Conservation (phyloP, 495 filamentous ascomycete genomes). For the Viridothelium virens region DNA sequence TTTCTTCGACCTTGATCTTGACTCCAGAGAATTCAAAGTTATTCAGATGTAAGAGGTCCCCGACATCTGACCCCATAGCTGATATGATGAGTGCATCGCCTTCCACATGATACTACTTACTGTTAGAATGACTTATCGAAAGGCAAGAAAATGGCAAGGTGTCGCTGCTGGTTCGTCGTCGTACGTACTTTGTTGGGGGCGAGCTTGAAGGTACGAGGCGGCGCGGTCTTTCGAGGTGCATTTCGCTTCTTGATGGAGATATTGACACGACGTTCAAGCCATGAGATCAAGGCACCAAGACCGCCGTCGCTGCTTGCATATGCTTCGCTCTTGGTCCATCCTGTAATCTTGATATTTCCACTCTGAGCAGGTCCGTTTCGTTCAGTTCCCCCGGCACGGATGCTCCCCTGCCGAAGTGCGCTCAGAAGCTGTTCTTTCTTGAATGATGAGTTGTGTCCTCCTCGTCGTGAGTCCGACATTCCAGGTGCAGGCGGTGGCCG, state of each 20-base stretch:
- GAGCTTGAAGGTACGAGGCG: conserved; percentile 10
- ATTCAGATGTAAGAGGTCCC: conserved; percentile 19
- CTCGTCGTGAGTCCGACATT: not conserved
- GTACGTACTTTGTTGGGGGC: conserved; percentile 60
- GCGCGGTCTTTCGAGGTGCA: conserved; percentile 11
- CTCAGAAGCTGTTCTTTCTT: conserved; percentile 28
- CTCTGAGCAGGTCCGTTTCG: conserved; percentile 11
- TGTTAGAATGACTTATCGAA: conserved; percentile 42
- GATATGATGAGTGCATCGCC: conserved; percentile 30
- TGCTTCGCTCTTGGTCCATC: conserved; percentile 71
- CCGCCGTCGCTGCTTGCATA: conserved; percentile 62
- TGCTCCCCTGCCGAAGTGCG: not conserved
- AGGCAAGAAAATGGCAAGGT: conserved; percentile 30
- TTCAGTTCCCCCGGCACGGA: not conserved
- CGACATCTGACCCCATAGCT: conserved; percentile 16
- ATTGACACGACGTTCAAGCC: conserved; percentile 64
- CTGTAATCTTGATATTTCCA: conserved; percentile 49
- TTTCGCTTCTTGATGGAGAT: conserved; percentile 35
- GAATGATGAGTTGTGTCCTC: conserved; percentile 5
- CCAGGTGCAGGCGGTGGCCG: not conserved
- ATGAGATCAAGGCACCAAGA: conserved; percentile 59
- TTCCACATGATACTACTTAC: conserved; percentile 53
- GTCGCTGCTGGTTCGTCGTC: conserved; percentile 37
- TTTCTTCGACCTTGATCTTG: conserved; percentile 51
- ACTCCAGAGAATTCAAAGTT: conserved; percentile 21